Base-by-base conservation (phyloP, 1,284 basidiomycete species). In the Trichosporon sp. region DNA sequence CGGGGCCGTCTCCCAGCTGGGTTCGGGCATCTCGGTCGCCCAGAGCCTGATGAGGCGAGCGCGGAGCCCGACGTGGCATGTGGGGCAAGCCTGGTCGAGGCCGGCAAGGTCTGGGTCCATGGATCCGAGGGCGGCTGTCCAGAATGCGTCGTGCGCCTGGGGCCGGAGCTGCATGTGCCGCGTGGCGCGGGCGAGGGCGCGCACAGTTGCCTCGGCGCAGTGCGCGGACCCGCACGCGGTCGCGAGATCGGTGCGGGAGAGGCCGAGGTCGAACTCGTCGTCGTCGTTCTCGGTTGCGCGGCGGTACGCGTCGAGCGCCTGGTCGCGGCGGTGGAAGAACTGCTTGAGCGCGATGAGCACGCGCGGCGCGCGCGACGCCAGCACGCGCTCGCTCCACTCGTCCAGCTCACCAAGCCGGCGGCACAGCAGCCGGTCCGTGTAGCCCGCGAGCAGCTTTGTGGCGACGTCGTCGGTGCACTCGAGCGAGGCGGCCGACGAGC, bases 321-420 rank as follows among this genome's bases (percentile, higher is more conserved):
- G 56, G 56, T 60, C 56, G 31, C 56, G 56, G 27, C 56, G 56
- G 56, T 60, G 62, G 62, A 63, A 63, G 35, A 63, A 63, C 62
- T 63, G 62, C 62, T 63, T 63, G 13, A 63, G 62, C 34, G 32
- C 34, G 21, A 63, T 31, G 21, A 63, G 35, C 11, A 42, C 62
- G n/a, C 62, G 62, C 34, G 62, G 62, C 2, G 62, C 62, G 27
- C 34, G 62, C 21, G n/a, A 13, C 11, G 11, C 34, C 3, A 63
- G 62, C 62, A 42, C 23, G 12, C 62, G 31, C 62, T 63, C 62
- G 32, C 15, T n/a, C 62, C 62, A 63, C 21, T 35, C 34, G 62
- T 42, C 62, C 21, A 63, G 62, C 18, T 63, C 62, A n/a, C 62
- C 62, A n/a, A 63, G 62, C 21, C 31, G 62, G 34, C 32, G 34